phyloP scores from a whole-genome alignment of 352 stramenopile species.

The Halophytophthora polymorphica region DNA sequence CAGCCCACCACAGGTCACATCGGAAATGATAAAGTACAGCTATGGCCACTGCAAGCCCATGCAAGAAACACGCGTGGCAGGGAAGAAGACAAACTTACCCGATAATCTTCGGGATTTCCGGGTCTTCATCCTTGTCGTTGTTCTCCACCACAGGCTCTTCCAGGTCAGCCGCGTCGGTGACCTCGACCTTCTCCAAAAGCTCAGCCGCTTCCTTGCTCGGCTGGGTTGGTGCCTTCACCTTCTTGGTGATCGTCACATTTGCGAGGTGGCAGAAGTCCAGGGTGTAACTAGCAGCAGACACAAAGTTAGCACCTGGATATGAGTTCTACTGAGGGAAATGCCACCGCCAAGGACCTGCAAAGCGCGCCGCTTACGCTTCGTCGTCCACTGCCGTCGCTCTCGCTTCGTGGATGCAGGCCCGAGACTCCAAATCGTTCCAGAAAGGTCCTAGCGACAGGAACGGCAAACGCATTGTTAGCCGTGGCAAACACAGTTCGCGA shows the following conservation, averaged over 20 bases:
- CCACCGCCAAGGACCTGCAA: background rate
- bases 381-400: slow-evolving; percentile 30
- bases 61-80: background rate
- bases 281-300: slow-evolving; percentile 31
- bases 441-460: slow-evolving; percentile 31
- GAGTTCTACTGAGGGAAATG: background rate
- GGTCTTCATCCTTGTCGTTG: slow-evolving; percentile 9
- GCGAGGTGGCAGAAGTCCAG: slow-evolving; percentile 59
- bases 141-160: slow-evolving; percentile 14
- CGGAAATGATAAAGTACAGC: background rate
- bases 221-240: slow-evolving; percentile 4
- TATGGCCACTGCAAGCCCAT: background rate
- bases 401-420: slow-evolving; percentile 46
- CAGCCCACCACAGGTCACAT: slow-evolving; percentile 1
- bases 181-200: slow-evolving; percentile 24
- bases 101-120: slow-evolving; percentile 42
- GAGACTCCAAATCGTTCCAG: slow-evolving; percentile 20
- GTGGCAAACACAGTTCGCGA: background rate
- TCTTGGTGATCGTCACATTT: slow-evolving; percentile 54
- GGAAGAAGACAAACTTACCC: slow-evolving; percentile 26
- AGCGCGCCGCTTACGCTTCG: slow-evolving; percentile 32
- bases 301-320: background rate
- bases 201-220: slow-evolving; percentile 6
- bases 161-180: slow-evolving; percentile 12
- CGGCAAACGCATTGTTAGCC: background rate